Evolutionary conservation across 2,329 filamentous ascomycete species (phyloP).

Genomic region (Colletotrichum siamense): DNA sequence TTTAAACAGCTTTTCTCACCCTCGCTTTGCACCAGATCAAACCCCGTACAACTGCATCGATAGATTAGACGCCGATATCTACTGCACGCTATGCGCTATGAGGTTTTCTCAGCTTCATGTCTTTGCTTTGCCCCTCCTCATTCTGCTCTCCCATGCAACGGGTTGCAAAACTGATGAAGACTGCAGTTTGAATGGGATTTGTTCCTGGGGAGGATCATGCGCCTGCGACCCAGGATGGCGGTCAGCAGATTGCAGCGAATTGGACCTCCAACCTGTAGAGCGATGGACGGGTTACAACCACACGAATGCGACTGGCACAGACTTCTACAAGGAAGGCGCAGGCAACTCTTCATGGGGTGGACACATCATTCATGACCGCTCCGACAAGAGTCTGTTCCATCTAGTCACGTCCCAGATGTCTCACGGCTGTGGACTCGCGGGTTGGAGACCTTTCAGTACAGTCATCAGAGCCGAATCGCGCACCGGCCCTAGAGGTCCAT

Average conservation of each 20-base stretch:
- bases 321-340: slow-evolving; percentile 19
- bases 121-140: background rate
- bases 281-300: slow-evolving; percentile 50
- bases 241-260: slow-evolving; percentile 45
- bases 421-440: slow-evolving; percentile 48
- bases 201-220: slow-evolving; percentile 22
- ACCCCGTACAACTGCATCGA: background rate
- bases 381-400: slow-evolving; percentile 43
- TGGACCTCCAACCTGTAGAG: slow-evolving; percentile 48
- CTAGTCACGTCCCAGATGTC: slow-evolving; percentile 51
- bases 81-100: background rate
- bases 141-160: background rate
- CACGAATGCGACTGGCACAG: slow-evolving; percentile 30
- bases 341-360: slow-evolving; percentile 55
- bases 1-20: background rate
- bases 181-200: slow-evolving; percentile 36
- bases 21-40: background rate
- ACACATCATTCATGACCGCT: slow-evolving; percentile 47
- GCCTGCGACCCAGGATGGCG: slow-evolving; percentile 48
- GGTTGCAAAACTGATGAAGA: slow-evolving; percentile 29
- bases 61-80: background rate
- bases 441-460: slow-evolving; percentile 52
- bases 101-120: background rate
- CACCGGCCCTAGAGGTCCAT: slow-evolving; percentile 48
- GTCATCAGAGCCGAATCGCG: slow-evolving; percentile 50